Evolutionary conservation across 805 yeast genomes (phyloP).

Genomic region (Komagataella pseudopastoris): DNA sequence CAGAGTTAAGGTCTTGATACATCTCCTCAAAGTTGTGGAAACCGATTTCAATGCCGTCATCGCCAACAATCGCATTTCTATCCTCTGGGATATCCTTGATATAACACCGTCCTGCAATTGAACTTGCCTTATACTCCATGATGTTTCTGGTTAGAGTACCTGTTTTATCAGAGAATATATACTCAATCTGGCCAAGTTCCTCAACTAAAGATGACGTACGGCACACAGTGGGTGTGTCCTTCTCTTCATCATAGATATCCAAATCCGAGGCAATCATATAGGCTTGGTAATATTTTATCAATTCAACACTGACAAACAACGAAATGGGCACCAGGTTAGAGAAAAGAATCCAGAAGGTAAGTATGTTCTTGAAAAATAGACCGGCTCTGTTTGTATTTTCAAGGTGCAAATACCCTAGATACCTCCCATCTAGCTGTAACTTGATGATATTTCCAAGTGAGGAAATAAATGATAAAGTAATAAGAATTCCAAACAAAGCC

Average conservation of each 20-base stretch:
- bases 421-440: constrained; percentile 34
- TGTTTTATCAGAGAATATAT: constrained; percentile 92
- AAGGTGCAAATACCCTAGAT: constrained; percentile 51
- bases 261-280: constrained; percentile 86
- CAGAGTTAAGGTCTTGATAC: constrained; percentile 22
- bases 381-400: constrained; percentile 55
- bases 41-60: constrained; percentile 76
- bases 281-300: constrained; percentile 92
- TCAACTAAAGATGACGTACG: constrained; percentile 93
- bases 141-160: constrained; percentile 93
- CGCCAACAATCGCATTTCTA: constrained; percentile 44
- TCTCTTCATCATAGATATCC: constrained; percentile 77
- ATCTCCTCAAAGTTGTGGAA: constrained; percentile 59
- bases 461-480: constrained; percentile 65
- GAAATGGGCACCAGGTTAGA: constrained; percentile 98
- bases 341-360: constrained; percentile 92
- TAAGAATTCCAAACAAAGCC: constrained; percentile 71
- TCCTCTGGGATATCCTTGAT: constrained; percentile 88
- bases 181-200: constrained; percentile 93
- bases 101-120: constrained; percentile 87
- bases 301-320: constrained; percentile 88
- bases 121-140: constrained; percentile 91
- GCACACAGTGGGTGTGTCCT: constrained; percentile 91
- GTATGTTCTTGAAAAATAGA: constrained; percentile 71
- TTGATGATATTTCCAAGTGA: constrained; percentile 80